Base-by-base conservation (phyloP, 345 rosid genomes). In the Eucalyptus lansdowneana region DNA sequence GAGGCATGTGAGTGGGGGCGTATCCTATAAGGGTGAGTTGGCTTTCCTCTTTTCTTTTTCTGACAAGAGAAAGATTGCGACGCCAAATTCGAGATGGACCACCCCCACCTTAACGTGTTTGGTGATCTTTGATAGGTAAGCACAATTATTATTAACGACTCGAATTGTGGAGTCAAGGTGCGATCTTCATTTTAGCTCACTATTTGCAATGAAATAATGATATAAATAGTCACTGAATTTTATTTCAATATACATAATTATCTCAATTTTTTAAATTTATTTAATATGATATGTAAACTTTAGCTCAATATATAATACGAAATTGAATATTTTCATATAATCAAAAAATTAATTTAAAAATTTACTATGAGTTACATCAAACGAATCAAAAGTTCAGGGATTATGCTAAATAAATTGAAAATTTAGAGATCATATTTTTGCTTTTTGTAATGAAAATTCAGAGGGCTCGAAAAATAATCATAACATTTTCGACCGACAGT, bases 341-440 rank as follows among this genome's bases (percentile, higher is more conserved):
- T 53, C 4, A 7, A 19, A 53, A 53, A 53, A 7, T 19, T 8
- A 53, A 19, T 53, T 53, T 53, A 53, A 53, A 19, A 1, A 53
- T 21, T 53, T 53, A 53, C 11, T 53, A 19, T 53, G 56, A 53
- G 10, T 7, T 53, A 19, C 1, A 0, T 51, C 0, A 4, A 17
- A 15, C 0, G 22, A 51, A 51, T 51, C 2, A 51, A 51, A 51
- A 17, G 0, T 42, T 1, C 0, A 7, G 0, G 0, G 2, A 17
- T 1, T 0, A 17, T 1, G 0, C 0, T 51, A 1, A 51, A 53
- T 53, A 51, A 51, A 53, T 19, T 1, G 0, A 53, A 53, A 19
- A 0, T 8, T 53, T 1, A 19, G 0, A 17, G 0, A 7, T 53
- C 0, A 4, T 16, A 3, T 9, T 17, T 15, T 17, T 5, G 2